Conservation (phyloP, 2,329 filamentous ascomycete genomes). For the Spiromastix sp. region DNA sequence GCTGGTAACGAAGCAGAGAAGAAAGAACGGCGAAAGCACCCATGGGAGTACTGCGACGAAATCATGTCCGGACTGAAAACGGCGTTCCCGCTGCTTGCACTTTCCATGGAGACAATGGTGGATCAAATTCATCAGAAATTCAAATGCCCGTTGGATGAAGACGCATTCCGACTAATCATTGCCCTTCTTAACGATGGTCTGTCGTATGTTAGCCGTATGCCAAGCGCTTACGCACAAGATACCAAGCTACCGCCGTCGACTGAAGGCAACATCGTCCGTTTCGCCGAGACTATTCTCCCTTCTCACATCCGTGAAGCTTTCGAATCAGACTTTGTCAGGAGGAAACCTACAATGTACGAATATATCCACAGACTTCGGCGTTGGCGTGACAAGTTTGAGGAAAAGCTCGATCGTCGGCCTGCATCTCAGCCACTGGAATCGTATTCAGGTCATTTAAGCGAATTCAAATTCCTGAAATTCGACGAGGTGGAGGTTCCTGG, state of each 20-base stretch:
- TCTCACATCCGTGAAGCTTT: conserved; percentile 93
- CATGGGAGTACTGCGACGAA: conserved; percentile 95
- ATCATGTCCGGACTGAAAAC: conserved; percentile 94
- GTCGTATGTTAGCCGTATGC: conserved; percentile 82
- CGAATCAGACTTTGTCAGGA: conserved; percentile 89
- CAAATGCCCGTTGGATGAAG: conserved; percentile 96
- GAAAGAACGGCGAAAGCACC: conserved; percentile 53
- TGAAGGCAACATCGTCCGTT: conserved; percentile 91
- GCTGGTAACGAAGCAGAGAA: conserved; percentile 21
- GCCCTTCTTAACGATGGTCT: conserved; percentile 91
- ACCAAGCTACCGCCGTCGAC: conserved; percentile 83
- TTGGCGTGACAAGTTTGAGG: conserved; percentile 97
- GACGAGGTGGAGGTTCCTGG: conserved; percentile 97
- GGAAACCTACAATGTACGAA: conserved; percentile 95
- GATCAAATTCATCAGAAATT: conserved; percentile 99
- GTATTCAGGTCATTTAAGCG: conserved; percentile 84
- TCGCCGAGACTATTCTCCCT: conserved; percentile 91
- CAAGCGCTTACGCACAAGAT: conserved; percentile 75
- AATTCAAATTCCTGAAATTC: conserved; percentile 96
- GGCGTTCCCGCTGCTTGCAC: conserved; percentile 84
- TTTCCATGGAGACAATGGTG: conserved; percentile 99
- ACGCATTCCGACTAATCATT: conserved; percentile 95
- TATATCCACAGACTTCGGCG: conserved; percentile 95
- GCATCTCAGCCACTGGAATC: conserved; percentile 66
- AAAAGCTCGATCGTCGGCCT: conserved; percentile 81